Base-by-base conservation (phyloP, 352 stramenopile species). In the Pythium guiyangense region DNA sequence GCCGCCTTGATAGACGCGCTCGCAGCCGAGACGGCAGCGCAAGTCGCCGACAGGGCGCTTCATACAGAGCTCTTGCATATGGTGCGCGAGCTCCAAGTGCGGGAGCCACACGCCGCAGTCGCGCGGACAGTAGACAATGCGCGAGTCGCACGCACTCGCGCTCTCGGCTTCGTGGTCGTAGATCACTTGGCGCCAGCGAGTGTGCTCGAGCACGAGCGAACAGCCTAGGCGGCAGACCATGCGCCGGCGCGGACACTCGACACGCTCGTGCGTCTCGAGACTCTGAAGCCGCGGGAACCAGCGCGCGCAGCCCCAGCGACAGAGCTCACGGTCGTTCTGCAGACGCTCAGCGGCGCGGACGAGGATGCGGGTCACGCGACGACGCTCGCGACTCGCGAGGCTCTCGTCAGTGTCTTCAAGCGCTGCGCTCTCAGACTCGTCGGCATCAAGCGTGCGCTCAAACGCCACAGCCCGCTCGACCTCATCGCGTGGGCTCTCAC, bases 191-290 rank as follows among this genome's bases (percentile, higher is more conserved):
- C 73, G 61, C 83, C 83, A 92, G 20, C 69, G 39, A 14, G 64
- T 59, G 18, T 74, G 66, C 52, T 88, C 77, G 27, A 69, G 63
- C 6, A 88, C 60, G 17, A 71, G 55, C 14, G 66, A 69, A 42
- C 83, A 92, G 25, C 83, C 79, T 11, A 92, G 64, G 5, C 79
- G 79, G 45, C 83, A 92, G 10, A 88, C 48, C 72, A 88, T 77
- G 14, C 84, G 69, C 1, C 82, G 73, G 3, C 77, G 73, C 2
- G 59, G 49, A 52, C 82, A 90, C 64, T 92, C 82, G 31, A 70
- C 58, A n/a, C 54, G 62, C 42, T 90, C 82, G 44, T 92, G 82
- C 29, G 62, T 63, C 48, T 69, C 54, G 5, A 89, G 54, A 45
- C 71, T 79, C 31, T 64, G 57, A 4, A 64, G 59, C 5, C 71